Evolutionary conservation across 495 filamentous ascomycete species (phyloP).

Genomic region (Aspergillus conjunctus): DNA sequence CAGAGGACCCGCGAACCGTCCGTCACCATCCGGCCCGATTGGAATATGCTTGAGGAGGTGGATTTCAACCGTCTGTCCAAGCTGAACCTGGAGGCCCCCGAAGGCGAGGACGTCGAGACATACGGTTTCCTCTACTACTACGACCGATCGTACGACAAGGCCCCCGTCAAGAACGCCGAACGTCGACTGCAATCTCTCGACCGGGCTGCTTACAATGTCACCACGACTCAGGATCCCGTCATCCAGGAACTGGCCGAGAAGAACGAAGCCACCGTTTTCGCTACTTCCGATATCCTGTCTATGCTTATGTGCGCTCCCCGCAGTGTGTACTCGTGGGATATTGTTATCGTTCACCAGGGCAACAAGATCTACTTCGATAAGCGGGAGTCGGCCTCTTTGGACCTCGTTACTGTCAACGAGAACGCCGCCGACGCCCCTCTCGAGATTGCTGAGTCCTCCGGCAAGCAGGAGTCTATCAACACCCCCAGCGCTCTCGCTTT

Average conservation of each 20-base stretch:
- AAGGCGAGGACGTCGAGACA: constrained; percentile 90
- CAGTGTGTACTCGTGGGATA: constrained; percentile 96
- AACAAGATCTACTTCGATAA: constrained; percentile 99
- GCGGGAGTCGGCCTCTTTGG: constrained; percentile 87
- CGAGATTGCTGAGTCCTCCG: constrained; percentile 76
- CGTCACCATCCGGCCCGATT: constrained; percentile 90
- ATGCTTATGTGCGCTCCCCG: constrained; percentile 99
- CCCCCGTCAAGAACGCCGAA: constrained; percentile 83
- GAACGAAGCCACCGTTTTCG: constrained; percentile 95
- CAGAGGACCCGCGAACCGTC: constrained; percentile 93
- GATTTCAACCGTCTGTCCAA: constrained; percentile 94
- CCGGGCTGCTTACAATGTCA: constrained; percentile 95
- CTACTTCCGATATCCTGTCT: constrained; percentile 92
- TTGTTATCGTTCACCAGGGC: constrained; percentile 85
- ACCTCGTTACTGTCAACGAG: constrained; percentile 98
- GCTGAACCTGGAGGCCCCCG: constrained; percentile 90
- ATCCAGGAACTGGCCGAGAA: constrained; percentile 97
- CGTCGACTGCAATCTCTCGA: constrained; percentile 84
- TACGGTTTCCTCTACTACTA: constrained; percentile 99
- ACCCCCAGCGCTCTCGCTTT: constrained; percentile 85
- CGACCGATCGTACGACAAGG: constrained; percentile 91
- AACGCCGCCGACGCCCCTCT: constrained; percentile 96
- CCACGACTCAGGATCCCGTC: constrained; percentile 90
- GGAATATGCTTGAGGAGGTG: constrained; percentile 96
- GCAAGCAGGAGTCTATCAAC: constrained; percentile 91